Conservation (phyloP, 257 asterid genomes). For the Ophiorrhiza pumila region DNA sequence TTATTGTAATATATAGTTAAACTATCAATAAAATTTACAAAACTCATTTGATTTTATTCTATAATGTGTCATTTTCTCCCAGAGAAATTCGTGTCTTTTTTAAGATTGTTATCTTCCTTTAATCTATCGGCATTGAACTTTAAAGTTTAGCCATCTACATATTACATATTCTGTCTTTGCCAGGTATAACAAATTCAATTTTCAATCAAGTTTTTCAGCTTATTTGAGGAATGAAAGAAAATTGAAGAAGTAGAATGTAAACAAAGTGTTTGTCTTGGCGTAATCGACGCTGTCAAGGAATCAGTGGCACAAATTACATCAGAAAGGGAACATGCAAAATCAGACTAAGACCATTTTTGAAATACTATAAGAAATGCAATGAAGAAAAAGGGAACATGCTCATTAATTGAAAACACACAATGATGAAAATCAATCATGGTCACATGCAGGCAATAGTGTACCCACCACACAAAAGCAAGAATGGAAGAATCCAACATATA, state of each 20-base stretch:
- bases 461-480: conserved; percentile 5
- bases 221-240: neutral
- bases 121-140: too few relatives aligned
- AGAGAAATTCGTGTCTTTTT: too few relatives aligned
- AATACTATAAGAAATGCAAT: neutral
- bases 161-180: too few relatives aligned
- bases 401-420: conserved; percentile 1
- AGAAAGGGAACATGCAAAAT: neutral
- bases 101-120: too few relatives aligned
- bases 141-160: too few relatives aligned
- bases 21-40: too few relatives aligned
- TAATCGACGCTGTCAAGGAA: conserved; percentile 6
- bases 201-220: neutral
- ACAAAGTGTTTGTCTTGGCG: neutral
- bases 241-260: neutral
- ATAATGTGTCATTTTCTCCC: too few relatives aligned
- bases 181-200: too few relatives aligned
- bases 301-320: neutral
- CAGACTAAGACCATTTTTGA: neutral
- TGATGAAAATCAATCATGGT: conserved; percentile 11
- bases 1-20: too few relatives aligned
- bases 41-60: too few relatives aligned
- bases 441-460: conserved; percentile 13
- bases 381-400: conserved; percentile 12
- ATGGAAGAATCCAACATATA: conserved; percentile 15